Evolutionary conservation across 139 green algal genomes (phyloP).

Genomic region (Tetraselmis striata): DNA sequence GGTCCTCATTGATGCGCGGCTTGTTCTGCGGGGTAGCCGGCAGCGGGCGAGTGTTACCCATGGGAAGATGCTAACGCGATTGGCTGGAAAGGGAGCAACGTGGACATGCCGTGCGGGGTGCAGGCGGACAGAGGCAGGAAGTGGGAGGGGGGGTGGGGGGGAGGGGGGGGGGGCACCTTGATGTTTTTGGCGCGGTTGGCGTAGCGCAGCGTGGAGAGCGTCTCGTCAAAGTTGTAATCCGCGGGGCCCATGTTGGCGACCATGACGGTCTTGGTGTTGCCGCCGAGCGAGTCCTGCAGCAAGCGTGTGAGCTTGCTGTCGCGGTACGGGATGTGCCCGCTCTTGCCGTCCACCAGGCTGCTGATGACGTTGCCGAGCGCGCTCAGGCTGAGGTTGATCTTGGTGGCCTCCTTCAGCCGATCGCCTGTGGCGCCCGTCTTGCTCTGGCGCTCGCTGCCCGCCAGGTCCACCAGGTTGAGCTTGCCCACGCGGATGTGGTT

Average conservation of each 20-base stretch:
- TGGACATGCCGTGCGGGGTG: too few relatives aligned
- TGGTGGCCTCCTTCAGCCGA: slow-evolving; percentile 69
- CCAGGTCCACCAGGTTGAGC: slow-evolving; percentile 94
- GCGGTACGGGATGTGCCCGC: slow-evolving; percentile 55
- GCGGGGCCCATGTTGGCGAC: slow-evolving; percentile 71
- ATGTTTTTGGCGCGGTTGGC: slow-evolving; percentile 82
- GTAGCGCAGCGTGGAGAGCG: slow-evolving; percentile 65
- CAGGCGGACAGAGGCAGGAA: too few relatives aligned
- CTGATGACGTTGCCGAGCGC: slow-evolving; percentile 80
- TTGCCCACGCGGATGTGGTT: slow-evolving; percentile 68
- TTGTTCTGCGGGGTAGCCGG: slow-evolving; percentile 48
- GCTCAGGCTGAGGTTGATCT: slow-evolving; percentile 84
- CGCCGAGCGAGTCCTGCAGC: slow-evolving; percentile 58
- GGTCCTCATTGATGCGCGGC: slow-evolving; percentile 77
- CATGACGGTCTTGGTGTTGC: slow-evolving; percentile 64
- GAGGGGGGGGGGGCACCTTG: slow-evolving; percentile 14
- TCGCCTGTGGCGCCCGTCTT: slow-evolving; percentile 71
- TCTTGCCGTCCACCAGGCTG: slow-evolving; percentile 64
- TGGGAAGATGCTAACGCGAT: too few relatives aligned
- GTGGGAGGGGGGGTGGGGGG: too few relatives aligned
- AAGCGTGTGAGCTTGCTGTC: slow-evolving; percentile 25
- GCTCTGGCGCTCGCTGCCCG: slow-evolving; percentile 85
- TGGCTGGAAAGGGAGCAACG: too few relatives aligned
- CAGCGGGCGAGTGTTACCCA: too few relatives aligned
- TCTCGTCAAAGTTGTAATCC: slow-evolving; percentile 82